Evolutionary conservation across 441 rosid genomes (phyloP), one percentile per base, ranked within the genome.

Genomic region (Erysimum pusillum): DNA sequence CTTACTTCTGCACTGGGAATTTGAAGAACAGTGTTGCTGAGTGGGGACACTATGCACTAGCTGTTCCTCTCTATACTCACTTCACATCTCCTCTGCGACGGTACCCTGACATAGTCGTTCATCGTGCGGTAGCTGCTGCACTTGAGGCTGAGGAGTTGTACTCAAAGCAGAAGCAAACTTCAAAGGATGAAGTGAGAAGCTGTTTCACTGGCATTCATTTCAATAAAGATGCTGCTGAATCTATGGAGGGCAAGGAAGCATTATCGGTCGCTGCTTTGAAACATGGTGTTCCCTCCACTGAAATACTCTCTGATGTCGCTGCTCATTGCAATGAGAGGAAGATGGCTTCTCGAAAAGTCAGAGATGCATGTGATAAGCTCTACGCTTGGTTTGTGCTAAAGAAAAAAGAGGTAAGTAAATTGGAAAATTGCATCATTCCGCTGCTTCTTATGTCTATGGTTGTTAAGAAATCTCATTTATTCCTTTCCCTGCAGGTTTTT

Each of bases 81-180:
- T 95, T 93, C 73, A 93, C 99, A 73, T 87, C 99, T 49, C 99
- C 99, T 6, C 76, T 95, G 67, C 90, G 99, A 58, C 87, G 98
- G 38, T 93, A 95, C 82, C 88, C 98, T 6, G 99, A 95, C 81
- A 84, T 95, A 67, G 79, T 95, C 13, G 99, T 95, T 41, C 99
- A 95, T 81, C 89, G 97, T 35, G 85, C 85, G 13, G 44, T 95
- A 83, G 87, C 96, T 34, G 98, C 98, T 44, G 91, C 93, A 63
- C 63, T 91, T 63, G 99, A 93, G 71, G 94, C 98, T 46, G 98
- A 93, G 82, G 82, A 85, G 51, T 63, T 74, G 73, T 90, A 75
- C 76, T 46, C 83, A 77, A 84, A 78, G 68, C 69, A 73, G 63
- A 73, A 71, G 71, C 76, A 61, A 45, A 69, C n/a, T 14, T 69